These are phyloP conservation scores for Colletotrichum sp. DNA, from an alignment of 2,329 filamentous ascomycete species.

Conservation along the genomic window DNA sequence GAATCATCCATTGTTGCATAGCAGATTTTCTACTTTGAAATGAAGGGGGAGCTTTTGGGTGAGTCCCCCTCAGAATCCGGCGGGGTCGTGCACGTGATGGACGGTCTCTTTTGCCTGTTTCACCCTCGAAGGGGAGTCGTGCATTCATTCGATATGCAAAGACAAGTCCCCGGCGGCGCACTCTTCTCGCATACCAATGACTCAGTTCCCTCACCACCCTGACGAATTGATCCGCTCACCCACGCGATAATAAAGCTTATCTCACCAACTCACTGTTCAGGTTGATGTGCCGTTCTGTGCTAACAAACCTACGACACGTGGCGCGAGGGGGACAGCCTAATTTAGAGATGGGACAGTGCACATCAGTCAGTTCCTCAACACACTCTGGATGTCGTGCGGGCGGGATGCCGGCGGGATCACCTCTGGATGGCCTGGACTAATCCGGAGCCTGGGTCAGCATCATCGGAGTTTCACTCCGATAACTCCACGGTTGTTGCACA, in stretches of 20 bases:
- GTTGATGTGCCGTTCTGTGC: no score
- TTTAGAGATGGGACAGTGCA: no score
- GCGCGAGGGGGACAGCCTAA: not conserved
- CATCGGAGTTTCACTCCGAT: no score
- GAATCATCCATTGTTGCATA: not conserved
- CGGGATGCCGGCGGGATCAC: no score
- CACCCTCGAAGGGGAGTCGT: not conserved
- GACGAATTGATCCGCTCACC: not conserved
- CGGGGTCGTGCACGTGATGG: not conserved
- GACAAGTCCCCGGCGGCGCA: no score
- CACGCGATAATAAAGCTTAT: not conserved
- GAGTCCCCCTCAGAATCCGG: no score
- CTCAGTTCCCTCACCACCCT: not conserved
- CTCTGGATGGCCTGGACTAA: no score
- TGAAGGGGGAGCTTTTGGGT: not conserved
- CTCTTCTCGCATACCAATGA: not conserved
- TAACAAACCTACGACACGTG: not conserved
- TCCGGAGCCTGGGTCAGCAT: no score
- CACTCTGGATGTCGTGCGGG: no score
- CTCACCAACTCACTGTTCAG: fast-evolving
- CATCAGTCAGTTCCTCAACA: no score
- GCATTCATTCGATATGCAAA: not conserved
- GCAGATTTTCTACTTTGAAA: not conserved
- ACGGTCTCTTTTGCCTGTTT: not conserved
- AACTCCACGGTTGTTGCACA: no score